phyloP scores from a whole-genome alignment of 371 early-diverging fungal genomes.

The Mortierella polycephala region DNA sequence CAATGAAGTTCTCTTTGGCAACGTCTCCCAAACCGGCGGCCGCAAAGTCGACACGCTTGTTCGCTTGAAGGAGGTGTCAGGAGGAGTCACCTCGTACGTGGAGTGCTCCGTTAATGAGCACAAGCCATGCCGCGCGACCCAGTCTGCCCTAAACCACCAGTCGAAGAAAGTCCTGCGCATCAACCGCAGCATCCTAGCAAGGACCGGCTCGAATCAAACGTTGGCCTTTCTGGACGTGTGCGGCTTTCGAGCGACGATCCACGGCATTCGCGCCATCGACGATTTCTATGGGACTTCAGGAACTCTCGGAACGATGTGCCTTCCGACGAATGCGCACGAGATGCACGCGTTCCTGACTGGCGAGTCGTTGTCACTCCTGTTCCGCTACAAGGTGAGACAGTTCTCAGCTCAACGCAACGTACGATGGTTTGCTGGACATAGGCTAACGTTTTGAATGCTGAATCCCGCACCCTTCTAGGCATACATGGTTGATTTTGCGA shows the following conservation, averaged over 20 bases:
- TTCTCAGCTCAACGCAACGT: too few species aligned
- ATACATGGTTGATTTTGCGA: neutral
- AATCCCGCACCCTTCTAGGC: neutral
- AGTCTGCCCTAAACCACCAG: constrained; percentile 9
- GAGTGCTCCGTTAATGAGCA: constrained; percentile 22
- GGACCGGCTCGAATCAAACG: constrained; percentile 8
- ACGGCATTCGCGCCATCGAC: constrained; percentile 17
- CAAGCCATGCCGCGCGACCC: constrained; percentile 10
- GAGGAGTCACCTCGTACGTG: neutral
- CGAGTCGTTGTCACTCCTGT: constrained; percentile 2
- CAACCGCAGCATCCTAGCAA: constrained; percentile 25
- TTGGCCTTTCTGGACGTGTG: constrained; percentile 16
- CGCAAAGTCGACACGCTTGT: constrained; percentile 19
- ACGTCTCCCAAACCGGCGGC: constrained; percentile 17
- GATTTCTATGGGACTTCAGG: constrained; percentile 16
- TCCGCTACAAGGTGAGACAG: constrained; percentile 22
- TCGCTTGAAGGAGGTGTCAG: constrained; percentile 5
- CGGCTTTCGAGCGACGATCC: constrained; percentile 15
- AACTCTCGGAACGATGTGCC: constrained; percentile 12
- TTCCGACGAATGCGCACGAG: constrained; percentile 21
- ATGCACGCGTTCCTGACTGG: constrained; percentile 20
- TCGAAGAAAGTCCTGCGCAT: constrained; percentile 19
- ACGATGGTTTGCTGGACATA: too few species aligned
- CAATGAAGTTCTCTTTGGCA: constrained; percentile 14
- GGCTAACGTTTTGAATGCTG: neutral